phyloP scores from a whole-genome alignment of 179 eudicot genomes.

The Monotropa hypopitys region DNA sequence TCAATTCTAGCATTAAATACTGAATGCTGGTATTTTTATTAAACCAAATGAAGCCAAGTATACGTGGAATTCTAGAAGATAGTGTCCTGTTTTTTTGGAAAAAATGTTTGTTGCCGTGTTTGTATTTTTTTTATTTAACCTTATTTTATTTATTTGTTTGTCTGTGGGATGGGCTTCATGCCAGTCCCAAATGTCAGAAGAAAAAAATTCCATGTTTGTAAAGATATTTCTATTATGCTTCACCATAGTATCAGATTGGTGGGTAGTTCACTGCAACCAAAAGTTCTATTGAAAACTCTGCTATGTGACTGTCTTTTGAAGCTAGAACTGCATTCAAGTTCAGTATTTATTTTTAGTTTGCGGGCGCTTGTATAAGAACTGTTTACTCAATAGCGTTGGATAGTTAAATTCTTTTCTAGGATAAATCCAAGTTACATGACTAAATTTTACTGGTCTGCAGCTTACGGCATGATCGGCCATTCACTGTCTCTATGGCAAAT shows the following conservation, averaged over 20 bases:
- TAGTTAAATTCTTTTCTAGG: not conserved
- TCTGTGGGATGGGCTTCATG: not conserved
- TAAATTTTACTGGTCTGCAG: slow-evolving; percentile 33
- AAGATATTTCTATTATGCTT: not conserved
- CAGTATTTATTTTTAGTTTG: not conserved
- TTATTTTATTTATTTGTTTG: not conserved
- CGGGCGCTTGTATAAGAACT: not conserved
- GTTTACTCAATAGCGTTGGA: not conserved
- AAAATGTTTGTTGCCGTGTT: not conserved
- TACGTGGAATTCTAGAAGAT: too few relatives aligned
- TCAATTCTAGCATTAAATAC: not conserved
- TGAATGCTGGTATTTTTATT: not conserved
- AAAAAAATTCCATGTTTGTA: not conserved
- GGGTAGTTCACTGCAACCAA: not conserved
- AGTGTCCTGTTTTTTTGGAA: too few relatives aligned
- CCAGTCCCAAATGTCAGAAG: not conserved
- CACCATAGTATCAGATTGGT: not conserved
- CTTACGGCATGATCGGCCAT: slow-evolving; percentile 94
- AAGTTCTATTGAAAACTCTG: not conserved
- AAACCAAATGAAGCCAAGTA: not conserved
- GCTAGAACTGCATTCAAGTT: not conserved
- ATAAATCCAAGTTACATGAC: not conserved
- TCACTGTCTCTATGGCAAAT: slow-evolving; percentile 97
- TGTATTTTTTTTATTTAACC: not conserved
- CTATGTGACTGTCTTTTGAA: not conserved